Conservation (phyloP, 306 rosid species). For the Abrus pulchellus region DNA sequence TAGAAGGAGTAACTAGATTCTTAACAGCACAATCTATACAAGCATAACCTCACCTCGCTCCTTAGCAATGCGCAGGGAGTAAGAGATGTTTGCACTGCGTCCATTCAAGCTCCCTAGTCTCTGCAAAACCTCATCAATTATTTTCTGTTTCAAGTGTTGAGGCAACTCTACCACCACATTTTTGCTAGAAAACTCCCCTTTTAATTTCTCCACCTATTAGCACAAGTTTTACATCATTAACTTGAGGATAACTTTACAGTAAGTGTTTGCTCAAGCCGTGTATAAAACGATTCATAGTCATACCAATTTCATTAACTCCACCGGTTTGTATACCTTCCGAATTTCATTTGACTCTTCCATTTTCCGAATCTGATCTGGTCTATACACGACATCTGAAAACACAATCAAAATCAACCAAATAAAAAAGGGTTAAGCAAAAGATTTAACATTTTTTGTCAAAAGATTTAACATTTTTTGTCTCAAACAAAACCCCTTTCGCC, state of each 20-base stretch:
- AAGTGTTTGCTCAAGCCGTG: conserved; percentile 19
- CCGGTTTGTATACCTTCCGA: conserved; percentile 74
- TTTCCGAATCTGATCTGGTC: conserved; percentile 86
- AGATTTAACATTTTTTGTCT: background rate
- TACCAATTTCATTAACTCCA: conserved; percentile 83
- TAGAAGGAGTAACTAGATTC: background rate
- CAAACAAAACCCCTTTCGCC: conserved; percentile 2
- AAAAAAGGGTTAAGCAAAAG: background rate
- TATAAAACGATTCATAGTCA: conserved; percentile 31
- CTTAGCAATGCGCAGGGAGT: conserved; percentile 44
- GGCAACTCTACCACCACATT: conserved; percentile 65
- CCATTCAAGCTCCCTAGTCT: conserved; percentile 68
- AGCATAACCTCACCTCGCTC: conserved; percentile 73
- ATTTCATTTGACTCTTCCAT: conserved; percentile 87
- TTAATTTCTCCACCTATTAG: conserved; percentile 71
- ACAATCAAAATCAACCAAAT: conserved; percentile 21
- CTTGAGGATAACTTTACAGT: conserved; percentile 32
- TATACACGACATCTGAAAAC: conserved; percentile 72
- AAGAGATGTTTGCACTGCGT: conserved; percentile 45
- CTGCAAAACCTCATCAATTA: conserved; percentile 70
- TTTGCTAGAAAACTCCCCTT: conserved; percentile 65
- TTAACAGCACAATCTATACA: conserved; percentile 15
- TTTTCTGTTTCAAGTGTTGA: conserved; percentile 71
- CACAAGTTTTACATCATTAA: conserved; percentile 43
- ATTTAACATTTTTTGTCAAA: background rate